These are phyloP conservation scores for Scenedesmus sp. DNA, from an alignment of 163 green algal genomes.

Conservation along the genomic window DNA sequence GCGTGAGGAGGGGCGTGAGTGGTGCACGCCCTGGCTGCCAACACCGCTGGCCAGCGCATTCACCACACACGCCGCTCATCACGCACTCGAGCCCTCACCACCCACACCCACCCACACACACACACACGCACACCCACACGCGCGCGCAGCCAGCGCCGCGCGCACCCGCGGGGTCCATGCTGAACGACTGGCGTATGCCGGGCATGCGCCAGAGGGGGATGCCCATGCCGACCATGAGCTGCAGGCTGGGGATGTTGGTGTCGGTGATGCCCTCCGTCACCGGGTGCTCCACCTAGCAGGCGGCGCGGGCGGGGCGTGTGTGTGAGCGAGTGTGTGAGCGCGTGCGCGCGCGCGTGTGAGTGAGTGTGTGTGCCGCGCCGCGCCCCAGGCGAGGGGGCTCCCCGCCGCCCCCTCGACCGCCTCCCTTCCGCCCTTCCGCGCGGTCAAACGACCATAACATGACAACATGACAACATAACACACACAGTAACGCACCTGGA, in stretches of 20 bases:
- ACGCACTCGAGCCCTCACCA: background rate
- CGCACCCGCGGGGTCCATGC: constrained; percentile 55
- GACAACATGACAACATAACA: background rate
- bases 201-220: constrained; percentile 91
- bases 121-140: too few relatives aligned
- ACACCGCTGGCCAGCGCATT: background rate
- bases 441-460: background rate
- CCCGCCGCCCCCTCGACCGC: too few relatives aligned
- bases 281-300: constrained; percentile 90
- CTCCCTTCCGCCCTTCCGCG: too few relatives aligned
- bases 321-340: background rate
- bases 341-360: background rate
- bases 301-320: background rate
- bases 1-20: too few relatives aligned
- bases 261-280: constrained; percentile 96
- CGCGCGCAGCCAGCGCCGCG: too few relatives aligned
- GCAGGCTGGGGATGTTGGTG: constrained; percentile 94
- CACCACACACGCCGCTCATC: background rate
- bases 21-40: background rate
- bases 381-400: too few relatives aligned
- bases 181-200: constrained; percentile 85
- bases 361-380: too few relatives aligned
- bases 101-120: background rate
- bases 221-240: constrained; percentile 93
- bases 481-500: constrained; percentile 77